These are phyloP conservation scores for Colletotrichum viniferum DNA, from an alignment of 2,329 filamentous ascomycete genomes.

Conservation along the genomic window DNA sequence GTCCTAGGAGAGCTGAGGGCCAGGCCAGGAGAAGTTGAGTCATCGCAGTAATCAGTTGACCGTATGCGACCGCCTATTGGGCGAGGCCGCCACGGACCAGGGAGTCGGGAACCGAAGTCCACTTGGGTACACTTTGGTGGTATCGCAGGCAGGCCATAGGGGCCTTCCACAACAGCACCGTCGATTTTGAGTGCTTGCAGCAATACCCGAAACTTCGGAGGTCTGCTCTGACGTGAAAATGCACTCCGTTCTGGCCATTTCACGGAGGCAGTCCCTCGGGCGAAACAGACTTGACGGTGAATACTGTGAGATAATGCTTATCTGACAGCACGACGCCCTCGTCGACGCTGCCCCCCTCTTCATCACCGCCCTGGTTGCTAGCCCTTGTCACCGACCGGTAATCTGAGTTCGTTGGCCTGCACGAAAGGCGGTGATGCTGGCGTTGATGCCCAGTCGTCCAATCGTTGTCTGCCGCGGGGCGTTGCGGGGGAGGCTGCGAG, in stretches of 20 bases:
- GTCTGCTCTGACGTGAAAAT: neutral
- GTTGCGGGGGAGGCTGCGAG: constrained; percentile 19
- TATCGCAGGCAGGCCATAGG: neutral
- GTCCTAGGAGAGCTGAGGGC: neutral
- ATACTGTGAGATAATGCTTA: neutral
- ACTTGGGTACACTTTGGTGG: neutral
- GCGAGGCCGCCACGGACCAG: neutral
- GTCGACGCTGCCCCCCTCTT: neutral
- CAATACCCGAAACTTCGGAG: neutral
- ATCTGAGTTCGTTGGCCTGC: constrained; percentile 1
- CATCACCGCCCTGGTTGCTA: neutral
- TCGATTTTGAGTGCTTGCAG: neutral
- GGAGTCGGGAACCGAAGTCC: neutral
- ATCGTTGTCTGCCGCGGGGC: constrained; percentile 13
- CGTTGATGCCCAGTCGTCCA: neutral
- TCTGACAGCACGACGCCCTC: neutral
- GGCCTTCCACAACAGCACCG: neutral
- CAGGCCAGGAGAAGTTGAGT: constrained; percentile 1
- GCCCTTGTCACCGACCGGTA: neutral
- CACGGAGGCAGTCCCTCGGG: neutral
- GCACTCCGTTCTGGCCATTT: neutral
- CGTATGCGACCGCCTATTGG: neutral
- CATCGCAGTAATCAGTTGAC: neutral
- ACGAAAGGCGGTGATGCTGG: neutral
- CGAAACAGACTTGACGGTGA: neutral